These are phyloP conservation scores for Curvularia eragrostidis DNA, from an alignment of 2,329 filamentous ascomycete species.

Conservation along the genomic window DNA sequence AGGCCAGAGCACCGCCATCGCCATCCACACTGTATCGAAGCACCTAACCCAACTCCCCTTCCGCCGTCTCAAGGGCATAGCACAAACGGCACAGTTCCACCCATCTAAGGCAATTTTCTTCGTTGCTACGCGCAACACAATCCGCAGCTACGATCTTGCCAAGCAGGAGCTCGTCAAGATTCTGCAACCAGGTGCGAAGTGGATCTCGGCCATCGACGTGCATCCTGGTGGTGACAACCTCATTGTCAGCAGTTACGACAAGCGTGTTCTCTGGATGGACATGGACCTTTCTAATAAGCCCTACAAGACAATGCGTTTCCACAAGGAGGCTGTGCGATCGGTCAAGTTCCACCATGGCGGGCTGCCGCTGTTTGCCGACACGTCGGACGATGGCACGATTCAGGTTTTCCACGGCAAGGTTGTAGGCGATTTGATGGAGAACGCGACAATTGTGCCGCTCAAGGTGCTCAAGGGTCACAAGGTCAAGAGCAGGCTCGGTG, in stretches of 20 bases:
- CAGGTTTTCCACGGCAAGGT: slow-evolving; percentile 98
- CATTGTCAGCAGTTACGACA: slow-evolving; percentile 93
- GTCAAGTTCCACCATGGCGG: slow-evolving; percentile 83
- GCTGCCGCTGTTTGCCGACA: slow-evolving; percentile 89
- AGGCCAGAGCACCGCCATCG: slow-evolving; percentile 79
- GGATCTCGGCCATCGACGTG: slow-evolving; percentile 93
- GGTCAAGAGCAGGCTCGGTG: slow-evolving; percentile 83
- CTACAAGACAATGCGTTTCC: slow-evolving; percentile 96
- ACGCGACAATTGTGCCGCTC: slow-evolving; percentile 92
- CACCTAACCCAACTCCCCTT: slow-evolving; percentile 96
- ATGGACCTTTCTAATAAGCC: slow-evolving; percentile 87
- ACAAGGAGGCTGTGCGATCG: slow-evolving; percentile 86
- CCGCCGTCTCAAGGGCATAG: slow-evolving; percentile 74
- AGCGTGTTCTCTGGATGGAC: slow-evolving; percentile 94
- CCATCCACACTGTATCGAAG: slow-evolving; percentile 93
- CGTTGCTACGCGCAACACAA: slow-evolving; percentile 90
- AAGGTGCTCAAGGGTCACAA: slow-evolving; percentile 93
- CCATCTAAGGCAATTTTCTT: slow-evolving; percentile 93
- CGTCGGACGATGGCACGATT: slow-evolving; percentile 90
- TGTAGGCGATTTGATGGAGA: slow-evolving; percentile 92
- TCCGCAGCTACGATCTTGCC: slow-evolving; percentile 92
- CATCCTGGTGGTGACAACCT: slow-evolving; percentile 94
- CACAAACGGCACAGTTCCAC: slow-evolving; percentile 93
- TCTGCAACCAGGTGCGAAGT: slow-evolving; percentile 88
- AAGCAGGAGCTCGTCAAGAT: slow-evolving; percentile 92